phyloP scores from a whole-genome alignment of 208 protist species.

The Acanthamoeba lugdunensis region DNA sequence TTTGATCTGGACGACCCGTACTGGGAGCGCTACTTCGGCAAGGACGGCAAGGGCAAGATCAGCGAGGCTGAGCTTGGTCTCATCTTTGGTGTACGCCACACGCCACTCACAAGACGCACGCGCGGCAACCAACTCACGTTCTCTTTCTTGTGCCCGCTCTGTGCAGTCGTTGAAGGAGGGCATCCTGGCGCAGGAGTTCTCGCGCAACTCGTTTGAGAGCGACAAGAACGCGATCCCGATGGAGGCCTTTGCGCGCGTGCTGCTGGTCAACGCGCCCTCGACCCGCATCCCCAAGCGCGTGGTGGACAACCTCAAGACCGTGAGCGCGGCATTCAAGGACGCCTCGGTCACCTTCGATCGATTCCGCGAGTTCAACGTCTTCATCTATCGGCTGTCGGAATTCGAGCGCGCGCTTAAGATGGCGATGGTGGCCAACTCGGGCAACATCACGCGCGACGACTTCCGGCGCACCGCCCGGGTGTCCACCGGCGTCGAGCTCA shows the following conservation, averaged over 20 bases:
- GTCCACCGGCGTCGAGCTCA: constrained; percentile 42
- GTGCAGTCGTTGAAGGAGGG: constrained; percentile 36
- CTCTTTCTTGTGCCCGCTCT: background rate
- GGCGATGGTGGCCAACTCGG: background rate
- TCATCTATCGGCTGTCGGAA: constrained; percentile 31
- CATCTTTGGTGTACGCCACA: constrained; percentile 37
- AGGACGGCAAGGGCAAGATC: constrained; percentile 56
- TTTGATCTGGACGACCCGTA: constrained; percentile 67
- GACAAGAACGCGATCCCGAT: constrained; percentile 25
- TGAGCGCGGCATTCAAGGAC: constrained; percentile 10
- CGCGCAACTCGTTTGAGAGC: background rate
- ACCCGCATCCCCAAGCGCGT: constrained; percentile 32
- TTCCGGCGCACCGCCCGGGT: constrained; percentile 1
- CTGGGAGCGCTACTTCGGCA: constrained; percentile 69
- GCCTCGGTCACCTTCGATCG: constrained; percentile 27
- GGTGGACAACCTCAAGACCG: constrained; percentile 30
- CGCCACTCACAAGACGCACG: background rate
- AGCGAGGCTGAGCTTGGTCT: constrained; percentile 65
- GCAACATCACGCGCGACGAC: constrained; percentile 36
- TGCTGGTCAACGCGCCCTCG: constrained; percentile 44
- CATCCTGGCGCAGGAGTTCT: background rate
- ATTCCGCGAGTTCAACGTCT: constrained; percentile 44
- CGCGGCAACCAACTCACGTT: background rate
- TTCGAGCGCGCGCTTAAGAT: constrained; percentile 60
- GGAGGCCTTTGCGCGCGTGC: constrained; percentile 27